These are phyloP conservation scores for Apiotrichum akiyoshidainum DNA, from an alignment of 1,284 basidiomycete genomes.

Conservation along the genomic window DNA sequence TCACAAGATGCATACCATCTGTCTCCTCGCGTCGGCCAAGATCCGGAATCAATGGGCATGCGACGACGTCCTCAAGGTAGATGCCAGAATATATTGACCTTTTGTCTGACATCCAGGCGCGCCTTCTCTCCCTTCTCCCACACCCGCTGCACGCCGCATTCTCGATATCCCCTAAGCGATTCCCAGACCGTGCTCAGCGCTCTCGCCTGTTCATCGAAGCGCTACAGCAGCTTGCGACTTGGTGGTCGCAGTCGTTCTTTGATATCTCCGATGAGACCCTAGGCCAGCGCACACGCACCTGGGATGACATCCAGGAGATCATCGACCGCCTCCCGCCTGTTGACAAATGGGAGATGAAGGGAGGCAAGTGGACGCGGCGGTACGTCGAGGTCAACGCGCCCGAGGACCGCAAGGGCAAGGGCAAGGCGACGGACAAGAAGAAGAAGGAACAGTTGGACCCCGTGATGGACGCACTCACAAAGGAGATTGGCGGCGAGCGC, in stretches of 20 bases:
- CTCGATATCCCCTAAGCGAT: conserved; percentile 73
- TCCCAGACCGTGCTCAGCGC: conserved; percentile 73
- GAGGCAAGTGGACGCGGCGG: conserved; percentile 5
- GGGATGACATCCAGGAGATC: conserved; percentile 58
- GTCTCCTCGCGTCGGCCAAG: conserved; percentile 70
- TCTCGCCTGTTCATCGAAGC: conserved; percentile 81
- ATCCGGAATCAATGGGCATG: conserved; percentile 82
- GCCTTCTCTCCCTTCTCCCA: conserved; percentile 78
- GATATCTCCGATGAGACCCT: conserved; percentile 55
- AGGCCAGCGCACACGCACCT: conserved; percentile 66
- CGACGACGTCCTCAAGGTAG: conserved; percentile 74
- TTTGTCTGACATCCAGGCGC: conserved; percentile 44
- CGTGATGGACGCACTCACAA: conserved; percentile 35
- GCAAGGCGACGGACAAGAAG: conserved; percentile 35
- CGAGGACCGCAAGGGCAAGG: conserved; percentile 36
- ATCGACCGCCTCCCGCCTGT: conserved; percentile 40
- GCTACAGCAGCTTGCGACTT: conserved; percentile 66
- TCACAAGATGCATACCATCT: conserved; percentile 82
- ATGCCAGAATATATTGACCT: conserved; percentile 5
- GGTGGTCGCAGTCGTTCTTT: conserved; percentile 73
- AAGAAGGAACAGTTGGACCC: conserved; percentile 35
- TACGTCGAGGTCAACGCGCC: background rate
- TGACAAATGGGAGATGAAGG: conserved; percentile 27
- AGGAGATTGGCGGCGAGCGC: conserved; percentile 60
- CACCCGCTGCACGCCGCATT: conserved; percentile 74